These are phyloP conservation scores for Camellia sinensis DNA, from an alignment of 148 eudicot genomes.

Conservation along the genomic window DNA sequence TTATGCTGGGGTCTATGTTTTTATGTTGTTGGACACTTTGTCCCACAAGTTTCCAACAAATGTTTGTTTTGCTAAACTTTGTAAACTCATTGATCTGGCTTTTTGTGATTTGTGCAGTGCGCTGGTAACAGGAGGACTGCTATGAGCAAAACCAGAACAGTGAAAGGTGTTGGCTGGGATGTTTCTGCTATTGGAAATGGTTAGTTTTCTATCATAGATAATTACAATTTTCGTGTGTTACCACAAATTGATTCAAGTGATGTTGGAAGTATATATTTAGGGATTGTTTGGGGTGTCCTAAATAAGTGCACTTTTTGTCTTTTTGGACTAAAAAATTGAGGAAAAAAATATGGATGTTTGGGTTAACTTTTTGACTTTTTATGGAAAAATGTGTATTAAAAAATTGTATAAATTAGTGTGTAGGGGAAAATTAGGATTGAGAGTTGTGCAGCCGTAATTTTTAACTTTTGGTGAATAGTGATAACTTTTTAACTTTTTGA, in stretches of 20 bases:
- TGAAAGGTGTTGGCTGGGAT: conserved; percentile 96
- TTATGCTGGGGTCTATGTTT: background rate
- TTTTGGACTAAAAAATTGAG: too few relatives aligned
- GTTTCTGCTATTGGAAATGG: conserved; percentile 90
- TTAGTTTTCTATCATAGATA: conserved; percentile 23
- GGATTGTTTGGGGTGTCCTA: too few relatives aligned
- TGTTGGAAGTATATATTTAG: background rate
- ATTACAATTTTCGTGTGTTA: background rate
- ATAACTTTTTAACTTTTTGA: too few relatives aligned
- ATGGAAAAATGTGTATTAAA: too few relatives aligned
- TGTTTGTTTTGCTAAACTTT: background rate
- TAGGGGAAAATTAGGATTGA: too few relatives aligned
- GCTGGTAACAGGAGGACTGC: conserved; percentile 97
- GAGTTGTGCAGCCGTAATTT: too few relatives aligned
- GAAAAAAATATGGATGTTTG: too few relatives aligned
- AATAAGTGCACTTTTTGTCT: too few relatives aligned
- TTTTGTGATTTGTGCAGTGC: conserved; percentile 44
- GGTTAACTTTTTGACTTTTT: too few relatives aligned
- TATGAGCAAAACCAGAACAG: conserved; percentile 78
- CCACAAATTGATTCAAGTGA: background rate
- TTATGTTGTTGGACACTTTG: background rate
- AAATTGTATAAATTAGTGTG: too few relatives aligned
- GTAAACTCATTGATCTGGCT: background rate
- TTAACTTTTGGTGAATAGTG: too few relatives aligned
- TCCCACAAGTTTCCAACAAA: background rate